A percentile compares a stretch with the other conserved stretches of the same genome.
These are phyloP conservation scores for Ampelomyces quisqualis DNA, from an alignment of 2,329 filamentous ascomycete genomes.

Conservation along the genomic window DNA sequence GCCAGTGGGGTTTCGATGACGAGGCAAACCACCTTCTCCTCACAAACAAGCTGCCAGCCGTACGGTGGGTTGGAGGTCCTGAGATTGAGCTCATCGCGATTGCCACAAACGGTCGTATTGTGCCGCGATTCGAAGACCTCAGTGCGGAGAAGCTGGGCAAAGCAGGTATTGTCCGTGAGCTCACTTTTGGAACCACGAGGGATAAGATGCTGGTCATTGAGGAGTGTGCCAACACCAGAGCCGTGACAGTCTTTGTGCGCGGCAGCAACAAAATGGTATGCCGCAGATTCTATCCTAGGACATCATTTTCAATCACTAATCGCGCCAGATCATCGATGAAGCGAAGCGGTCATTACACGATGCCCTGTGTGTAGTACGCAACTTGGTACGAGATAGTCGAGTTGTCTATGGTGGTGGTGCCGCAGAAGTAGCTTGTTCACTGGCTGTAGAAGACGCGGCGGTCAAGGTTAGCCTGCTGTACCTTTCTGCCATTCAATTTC, in stretches of 20 bases:
- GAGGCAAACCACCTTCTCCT: constrained; percentile 97
- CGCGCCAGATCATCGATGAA: constrained; percentile 86
- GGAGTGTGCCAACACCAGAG: constrained; percentile 96
- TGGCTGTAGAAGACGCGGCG: constrained; percentile 93
- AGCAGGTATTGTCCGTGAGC: constrained; percentile 87
- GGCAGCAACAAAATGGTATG: constrained; percentile 98
- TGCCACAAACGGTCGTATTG: constrained; percentile 95
- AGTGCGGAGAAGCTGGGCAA: constrained; percentile 85
- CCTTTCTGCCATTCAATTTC: constrained; percentile 10
- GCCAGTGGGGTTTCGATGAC: constrained; percentile 99
- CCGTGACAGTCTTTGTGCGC: constrained; percentile 92
- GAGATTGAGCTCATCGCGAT: constrained; percentile 99
- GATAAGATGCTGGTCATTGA: constrained; percentile 99
- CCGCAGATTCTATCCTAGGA: background rate
- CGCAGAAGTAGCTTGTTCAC: constrained; percentile 93
- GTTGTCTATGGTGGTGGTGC: constrained; percentile 97
- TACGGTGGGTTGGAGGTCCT: constrained; percentile 95
- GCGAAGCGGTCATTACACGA: constrained; percentile 97
- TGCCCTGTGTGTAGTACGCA: constrained; percentile 94
- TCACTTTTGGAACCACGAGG: constrained; percentile 94
- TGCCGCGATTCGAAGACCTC: constrained; percentile 94
- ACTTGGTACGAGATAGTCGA: constrained; percentile 92
- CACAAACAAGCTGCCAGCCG: constrained; percentile 92
- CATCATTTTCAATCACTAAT: constrained; percentile 7
- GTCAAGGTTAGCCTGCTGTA: constrained; percentile 62